Evolutionary conservation across 352 stramenopile genomes (phyloP), one percentile per base, ranked within the genome.

Genomic region (Pythium sp.): DNA sequence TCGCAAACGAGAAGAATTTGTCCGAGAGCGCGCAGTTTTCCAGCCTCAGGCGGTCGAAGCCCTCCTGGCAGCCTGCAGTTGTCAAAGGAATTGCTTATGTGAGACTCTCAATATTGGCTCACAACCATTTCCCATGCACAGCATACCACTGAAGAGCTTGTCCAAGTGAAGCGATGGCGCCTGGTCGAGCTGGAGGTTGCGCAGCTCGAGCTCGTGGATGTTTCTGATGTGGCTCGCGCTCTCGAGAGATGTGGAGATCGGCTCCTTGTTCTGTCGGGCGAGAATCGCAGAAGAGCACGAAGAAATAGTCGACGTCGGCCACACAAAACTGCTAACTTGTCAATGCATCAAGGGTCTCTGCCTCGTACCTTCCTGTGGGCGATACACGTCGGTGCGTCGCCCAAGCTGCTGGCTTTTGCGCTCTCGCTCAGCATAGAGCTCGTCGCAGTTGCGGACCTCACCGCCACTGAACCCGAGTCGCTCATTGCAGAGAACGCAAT

Each of bases 21-120:
- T 89, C 81, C 14, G 67, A 79, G 9, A 85, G 72, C 11, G 72
- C 64, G 54, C 78, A 87, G 30, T 79, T 74, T 36, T 80, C 75
- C 6, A 89, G 51, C 5, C 58, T 55, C n/a, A 89, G 71, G 20
- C 66, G 65, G 22, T 76, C 54, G 36, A 78, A 72, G 1, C 64
- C 69, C 0, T 68, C 32, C 28, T 63, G 28, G 14, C 68, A 82
- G 18, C 68, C 70, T 70, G 36, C 14, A 43, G 36, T 18, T 18
- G 14, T 14, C 36, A 43, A 18, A 18, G 36, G 14, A 43, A 0
- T 18, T 43, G 12, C 36, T 18, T 0, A 15, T 43, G 36, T 43
- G 12, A 43, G 36, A 43, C 36, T 18, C 36, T 18, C 36, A 43
- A 43, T 43, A 1, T 43, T 11, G 12, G 12, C 12, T 43, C 36